These are phyloP conservation scores for Parachaetomium inaequale DNA, from an alignment of 495 filamentous ascomycete species.

Conservation along the genomic window DNA sequence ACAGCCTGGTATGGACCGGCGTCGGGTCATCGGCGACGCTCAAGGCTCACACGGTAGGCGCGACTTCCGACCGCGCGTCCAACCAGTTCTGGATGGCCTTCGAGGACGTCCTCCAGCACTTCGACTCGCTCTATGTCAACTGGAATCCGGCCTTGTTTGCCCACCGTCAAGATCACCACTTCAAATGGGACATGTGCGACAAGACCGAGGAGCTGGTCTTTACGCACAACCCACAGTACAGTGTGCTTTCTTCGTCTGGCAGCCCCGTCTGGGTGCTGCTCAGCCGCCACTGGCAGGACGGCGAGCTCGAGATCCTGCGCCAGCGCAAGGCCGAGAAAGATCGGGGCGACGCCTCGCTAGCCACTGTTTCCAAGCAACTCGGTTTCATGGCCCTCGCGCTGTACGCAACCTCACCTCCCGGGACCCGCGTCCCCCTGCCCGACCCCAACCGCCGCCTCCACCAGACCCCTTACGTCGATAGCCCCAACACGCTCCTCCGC, in stretches of 20 bases:
- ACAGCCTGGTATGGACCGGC: slow-evolving; percentile 64
- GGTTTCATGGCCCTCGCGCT: slow-evolving; percentile 87
- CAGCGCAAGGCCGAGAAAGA: slow-evolving; percentile 27
- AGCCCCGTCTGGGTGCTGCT: slow-evolving; percentile 79
- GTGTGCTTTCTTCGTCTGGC: slow-evolving; percentile 53
- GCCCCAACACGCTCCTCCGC: slow-evolving; percentile 82
- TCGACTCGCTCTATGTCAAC: slow-evolving; percentile 92
- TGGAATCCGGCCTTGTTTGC: slow-evolving; percentile 90
- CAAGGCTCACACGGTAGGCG: slow-evolving; percentile 21
- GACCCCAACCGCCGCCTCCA: slow-evolving; percentile 57
- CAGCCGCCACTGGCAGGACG: slow-evolving; percentile 69
- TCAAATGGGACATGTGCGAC: slow-evolving; percentile 74
- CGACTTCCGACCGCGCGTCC: slow-evolving; percentile 37
- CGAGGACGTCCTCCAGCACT: slow-evolving; percentile 79
- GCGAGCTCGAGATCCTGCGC: slow-evolving; percentile 42
- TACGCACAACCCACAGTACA: slow-evolving; percentile 78
- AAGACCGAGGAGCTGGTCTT: slow-evolving; percentile 60
- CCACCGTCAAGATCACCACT: slow-evolving; percentile 81
- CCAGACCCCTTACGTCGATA: slow-evolving; percentile 83
- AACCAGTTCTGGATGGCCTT: slow-evolving; percentile 91
- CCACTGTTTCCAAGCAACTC: slow-evolving; percentile 43
- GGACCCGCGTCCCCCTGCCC: slow-evolving; percentile 67
- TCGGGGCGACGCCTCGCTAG: slow-evolving; percentile 24
- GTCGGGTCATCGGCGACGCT: slow-evolving; percentile 31
- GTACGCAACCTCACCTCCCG: slow-evolving; percentile 58